Evolutionary conservation across 768 basidiomycete genomes (phyloP), one percentile per base, ranked within the genome.

Genomic region (Hygrophoropsis aurantiaca): DNA sequence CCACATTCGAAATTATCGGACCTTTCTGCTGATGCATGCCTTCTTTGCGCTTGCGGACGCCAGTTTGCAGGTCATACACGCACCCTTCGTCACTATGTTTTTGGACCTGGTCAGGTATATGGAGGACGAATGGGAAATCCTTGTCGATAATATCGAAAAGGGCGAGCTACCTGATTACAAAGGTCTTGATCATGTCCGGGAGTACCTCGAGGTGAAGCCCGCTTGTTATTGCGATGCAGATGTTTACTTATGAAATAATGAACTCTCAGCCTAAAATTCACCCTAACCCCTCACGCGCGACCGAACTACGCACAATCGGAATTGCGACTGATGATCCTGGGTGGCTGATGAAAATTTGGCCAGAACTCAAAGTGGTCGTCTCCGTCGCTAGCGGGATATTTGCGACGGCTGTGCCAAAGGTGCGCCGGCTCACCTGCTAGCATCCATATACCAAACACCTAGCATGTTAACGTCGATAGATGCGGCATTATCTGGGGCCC

Each of bases 41-140:
- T 37, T 60, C 37, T 60, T 60, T 39, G 50, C 37, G 19, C 53
- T 60, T 24, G 32, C 34, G 3, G 16, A 50, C 33, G 30, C 15
- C 30, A 20, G 34, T 23, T 6, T 46, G 19, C 27, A 41, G 24
- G 59, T 49, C n/a, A 42, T 55, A 18, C 49, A 38, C 32, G 50
- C 55, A 0, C 24, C 59, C 3, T 62, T 51, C 35, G 47, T 40
- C 8, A 57, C 47, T 21, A 38, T 54, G 2, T 57, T 61, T 15
- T 6, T 62, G 1, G 61, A 62, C 23, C 51, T 61, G 49, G 42
- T 52, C 16, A 44, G 55, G 15, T 43, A 42, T 38, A 51, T 60
- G 40, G 59, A 57, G 16, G 44, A 59, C 13, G 60, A 54, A 27
- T 55, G 55, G 60, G 49, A 59, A 20, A 33, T 11, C 6, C 47